Evolutionary conservation across 2,329 filamentous ascomycete species (phyloP), one percentile per base, ranked within the genome.

Genomic region (Penicillium corylophilum): DNA sequence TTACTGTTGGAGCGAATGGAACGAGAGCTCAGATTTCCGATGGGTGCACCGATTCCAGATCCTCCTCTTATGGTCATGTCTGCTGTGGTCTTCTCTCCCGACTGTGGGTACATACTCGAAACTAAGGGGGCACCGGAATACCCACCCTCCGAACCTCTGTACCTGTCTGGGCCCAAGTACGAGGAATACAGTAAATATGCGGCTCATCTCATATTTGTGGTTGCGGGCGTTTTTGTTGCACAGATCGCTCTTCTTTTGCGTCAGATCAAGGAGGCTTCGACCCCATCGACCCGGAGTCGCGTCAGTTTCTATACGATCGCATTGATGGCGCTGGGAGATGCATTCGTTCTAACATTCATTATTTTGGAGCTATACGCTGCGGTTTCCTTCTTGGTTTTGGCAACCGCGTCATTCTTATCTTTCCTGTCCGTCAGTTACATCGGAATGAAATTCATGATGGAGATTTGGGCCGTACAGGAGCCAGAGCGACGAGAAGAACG

Each of bases 61-160:
- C 73, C 78, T 29, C 78, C 82, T 18, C 71, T 74, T 7, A 73
- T 85, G 55, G 72, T 75, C 42, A 84, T 86, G 74, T 84, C 81
- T 16, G 81, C 82, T 64, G 71, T 83, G 9, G 74, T 82, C 9
- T 86, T 86, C 63, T 86, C 83, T 15, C 84, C 84, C 2, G 84
- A 87, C 61, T 87, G 84, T 66, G 83, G 83, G n/a, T 85, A 84
- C 56, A 74, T 85, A 26, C 74, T 87, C 15, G 79, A 85, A 62
- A 83, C 82, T 5, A 82, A 83, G 65, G 81, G 81, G 1, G 75
- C 80, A 4, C 82, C 83, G 5, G 76, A 81, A 41, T 79, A 74
- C 55, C 67, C 79, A 5, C 78, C 78, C 4, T 74, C 77, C 31
- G 75, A 82, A 54, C 71, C 68, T 12, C 67, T 77, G 35, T 82